Percentiles rank a stretch among this genome's conserved stretches.
phyloP scores from a whole-genome alignment of 2,329 filamentous ascomycete species.

The Pseudogymnoascus sp. region DNA sequence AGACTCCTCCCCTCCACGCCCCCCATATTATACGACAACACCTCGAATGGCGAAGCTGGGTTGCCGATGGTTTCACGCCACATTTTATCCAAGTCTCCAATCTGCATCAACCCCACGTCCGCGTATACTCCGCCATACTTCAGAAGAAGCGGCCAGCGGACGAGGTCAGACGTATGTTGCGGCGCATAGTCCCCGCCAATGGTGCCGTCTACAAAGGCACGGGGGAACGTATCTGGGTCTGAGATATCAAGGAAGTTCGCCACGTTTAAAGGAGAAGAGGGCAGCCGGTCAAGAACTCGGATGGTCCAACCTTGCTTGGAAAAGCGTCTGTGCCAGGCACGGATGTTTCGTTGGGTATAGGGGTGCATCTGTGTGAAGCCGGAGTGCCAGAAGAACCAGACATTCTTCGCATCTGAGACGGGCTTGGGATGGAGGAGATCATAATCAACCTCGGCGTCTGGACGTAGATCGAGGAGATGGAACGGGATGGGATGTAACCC shows the following conservation, averaged over 20 bases:
- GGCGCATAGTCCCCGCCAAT: slow-evolving; percentile 42
- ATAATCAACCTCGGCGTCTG: slow-evolving; percentile 39
- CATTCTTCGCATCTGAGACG: slow-evolving; percentile 40
- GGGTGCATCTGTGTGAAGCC: slow-evolving; percentile 42
- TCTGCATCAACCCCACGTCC: slow-evolving; percentile 49
- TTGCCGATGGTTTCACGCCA: slow-evolving; percentile 44
- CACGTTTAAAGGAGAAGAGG: slow-evolving; percentile 40
- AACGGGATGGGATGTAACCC: slow-evolving; percentile 37
- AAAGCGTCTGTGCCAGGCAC: slow-evolving; percentile 47
- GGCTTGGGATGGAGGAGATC: slow-evolving; percentile 34
- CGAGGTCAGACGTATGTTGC: slow-evolving; percentile 51
- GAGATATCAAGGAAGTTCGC: slow-evolving; percentile 40
- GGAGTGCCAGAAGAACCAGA: slow-evolving; percentile 53
- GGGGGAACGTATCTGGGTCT: slow-evolving; percentile 39
- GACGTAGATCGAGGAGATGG: slow-evolving; percentile 37
- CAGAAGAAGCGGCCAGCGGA: slow-evolving; percentile 49
- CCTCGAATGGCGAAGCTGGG: slow-evolving; percentile 38
- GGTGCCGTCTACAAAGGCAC: slow-evolving; percentile 41
- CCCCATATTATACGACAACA: slow-evolving; percentile 40
- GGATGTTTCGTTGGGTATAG: slow-evolving; percentile 45
- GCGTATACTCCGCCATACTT: slow-evolving; percentile 51
- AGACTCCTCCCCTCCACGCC: slow-evolving; percentile 31
- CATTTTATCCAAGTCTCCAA: slow-evolving; percentile 47
- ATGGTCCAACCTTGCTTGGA: slow-evolving; percentile 44
- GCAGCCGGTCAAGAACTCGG: slow-evolving; percentile 41